Evolutionary conservation across 75 land plant species (phyloP).

Genomic region (Sequoiadendron giganteum): DNA sequence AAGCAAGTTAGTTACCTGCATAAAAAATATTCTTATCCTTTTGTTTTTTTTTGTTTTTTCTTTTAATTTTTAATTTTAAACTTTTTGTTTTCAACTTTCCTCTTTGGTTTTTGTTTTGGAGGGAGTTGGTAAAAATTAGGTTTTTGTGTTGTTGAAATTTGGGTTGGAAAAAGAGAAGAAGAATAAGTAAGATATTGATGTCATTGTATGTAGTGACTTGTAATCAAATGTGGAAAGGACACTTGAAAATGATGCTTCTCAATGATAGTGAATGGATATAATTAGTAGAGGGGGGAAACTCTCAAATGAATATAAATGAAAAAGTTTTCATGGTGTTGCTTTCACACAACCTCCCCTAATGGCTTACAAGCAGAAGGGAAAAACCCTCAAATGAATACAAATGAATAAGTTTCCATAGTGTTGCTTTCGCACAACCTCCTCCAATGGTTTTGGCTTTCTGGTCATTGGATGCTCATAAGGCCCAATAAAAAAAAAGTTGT

Average conservation of each 20-base stretch:
- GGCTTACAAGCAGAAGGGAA: no score
- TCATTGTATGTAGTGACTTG: neutral
- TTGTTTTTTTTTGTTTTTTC: no score
- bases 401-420: no score
- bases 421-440: neutral
- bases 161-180: neutral
- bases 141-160: neutral
- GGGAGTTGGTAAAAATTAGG: constrained; percentile 1
- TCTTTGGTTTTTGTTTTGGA: neutral
- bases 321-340: no score
- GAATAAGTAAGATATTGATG: neutral
- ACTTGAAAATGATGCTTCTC: neutral
- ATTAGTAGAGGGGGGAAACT: no score
- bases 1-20: neutral
- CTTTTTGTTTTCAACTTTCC: neutral
- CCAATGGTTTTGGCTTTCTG: neutral
- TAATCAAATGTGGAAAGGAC: neutral
- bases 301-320: no score
- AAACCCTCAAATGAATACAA: no score
- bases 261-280: neutral
- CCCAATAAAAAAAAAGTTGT: neutral
- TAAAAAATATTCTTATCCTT: no score
- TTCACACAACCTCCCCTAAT: no score
- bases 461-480: neutral
- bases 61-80: neutral